Evolutionary conservation across 768 basidiomycete species (phyloP).

Genomic region (Dacryopinax primogenitus): DNA sequence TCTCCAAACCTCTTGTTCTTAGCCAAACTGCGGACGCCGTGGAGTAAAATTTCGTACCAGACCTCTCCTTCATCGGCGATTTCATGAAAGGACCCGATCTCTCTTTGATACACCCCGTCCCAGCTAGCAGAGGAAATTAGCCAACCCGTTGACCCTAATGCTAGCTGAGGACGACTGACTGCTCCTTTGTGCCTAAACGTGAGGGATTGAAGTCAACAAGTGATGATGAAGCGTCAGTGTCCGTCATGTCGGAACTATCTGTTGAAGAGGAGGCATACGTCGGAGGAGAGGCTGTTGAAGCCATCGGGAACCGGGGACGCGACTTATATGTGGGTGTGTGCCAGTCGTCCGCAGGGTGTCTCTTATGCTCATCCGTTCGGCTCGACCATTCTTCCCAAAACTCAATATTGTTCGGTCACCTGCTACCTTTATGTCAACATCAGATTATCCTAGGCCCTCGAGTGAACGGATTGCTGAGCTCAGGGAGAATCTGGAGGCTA

Average conservation of each 20-base stretch:
- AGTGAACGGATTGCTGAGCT: conserved; percentile 18
- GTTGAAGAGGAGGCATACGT: conserved; percentile 7
- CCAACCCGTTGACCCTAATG: neutral
- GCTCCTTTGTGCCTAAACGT: conserved; percentile 62
- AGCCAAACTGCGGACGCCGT: neutral
- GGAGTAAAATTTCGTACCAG: conserved; percentile 40
- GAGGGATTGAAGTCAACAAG: conserved; percentile 46
- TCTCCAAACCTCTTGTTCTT: conserved; percentile 53
- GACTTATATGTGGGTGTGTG: neutral
- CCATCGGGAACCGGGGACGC: conserved; percentile 1
- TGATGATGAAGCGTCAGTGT: conserved; percentile 21
- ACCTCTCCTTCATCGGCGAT: conserved; percentile 75
- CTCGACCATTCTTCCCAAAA: conserved; percentile 8
- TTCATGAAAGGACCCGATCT: conserved; percentile 59
- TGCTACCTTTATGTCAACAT: conserved; percentile 2
- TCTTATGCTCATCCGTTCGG: conserved; percentile 9
- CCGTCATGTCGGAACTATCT: conserved; percentile 1
- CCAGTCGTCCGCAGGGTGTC: conserved; percentile 7
- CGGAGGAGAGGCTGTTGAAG: conserved; percentile 8
- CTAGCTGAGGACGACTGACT: conserved; percentile 39
- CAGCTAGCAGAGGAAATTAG: conserved; percentile 38
- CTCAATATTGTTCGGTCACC: conserved; percentile 6
- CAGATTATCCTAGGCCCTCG: conserved; percentile 3
- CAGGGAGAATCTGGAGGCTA: conserved; percentile 15
- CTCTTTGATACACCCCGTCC: conserved; percentile 61